Percentiles rank a stretch among this genome's conserved stretches.
Conservation (phyloP, 2,329 filamentous ascomycete species). For the Beauveria sp. region DNA sequence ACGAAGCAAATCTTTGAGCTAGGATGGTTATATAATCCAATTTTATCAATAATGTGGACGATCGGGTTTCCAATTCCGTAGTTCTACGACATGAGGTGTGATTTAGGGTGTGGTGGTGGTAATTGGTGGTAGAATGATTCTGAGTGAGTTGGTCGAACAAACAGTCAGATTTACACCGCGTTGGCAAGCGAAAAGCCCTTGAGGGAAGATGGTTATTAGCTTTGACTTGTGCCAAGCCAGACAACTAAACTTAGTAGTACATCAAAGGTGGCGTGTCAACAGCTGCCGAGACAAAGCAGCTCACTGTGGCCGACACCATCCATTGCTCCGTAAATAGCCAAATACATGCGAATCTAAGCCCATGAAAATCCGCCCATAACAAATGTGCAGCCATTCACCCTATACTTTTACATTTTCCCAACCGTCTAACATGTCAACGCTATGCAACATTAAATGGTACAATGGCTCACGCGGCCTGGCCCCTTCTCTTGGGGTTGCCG, state of each 20-base stretch:
- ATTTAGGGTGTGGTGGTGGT: background rate
- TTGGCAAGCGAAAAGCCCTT: background rate
- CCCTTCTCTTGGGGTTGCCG: conserved; percentile 49
- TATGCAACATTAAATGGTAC: conserved; percentile 6
- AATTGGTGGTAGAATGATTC: background rate
- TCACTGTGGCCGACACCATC: background rate
- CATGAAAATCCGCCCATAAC: background rate
- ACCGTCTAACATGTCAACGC: background rate
- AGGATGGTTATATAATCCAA: conserved; percentile 36
- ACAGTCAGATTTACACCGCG: no score
- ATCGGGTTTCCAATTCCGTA: background rate
- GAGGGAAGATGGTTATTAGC: conserved; percentile 16
- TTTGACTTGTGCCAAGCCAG: background rate
- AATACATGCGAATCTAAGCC: background rate
- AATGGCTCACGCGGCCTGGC: conserved; percentile 17
- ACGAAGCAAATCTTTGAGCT: conserved; percentile 26
- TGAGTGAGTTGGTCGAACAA: no score
- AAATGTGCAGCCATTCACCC: background rate
- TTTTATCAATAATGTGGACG: conserved; percentile 21
- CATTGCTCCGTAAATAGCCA: background rate
- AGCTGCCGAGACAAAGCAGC: background rate
- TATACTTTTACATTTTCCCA: conserved; percentile 10
- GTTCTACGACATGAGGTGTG: background rate
- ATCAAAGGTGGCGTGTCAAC: conserved; percentile 6
- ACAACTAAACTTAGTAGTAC: conserved; percentile 4